phyloP scores from a whole-genome alignment of 1,139 yeast genomes.

The Hyphopichia khmerensis region DNA sequence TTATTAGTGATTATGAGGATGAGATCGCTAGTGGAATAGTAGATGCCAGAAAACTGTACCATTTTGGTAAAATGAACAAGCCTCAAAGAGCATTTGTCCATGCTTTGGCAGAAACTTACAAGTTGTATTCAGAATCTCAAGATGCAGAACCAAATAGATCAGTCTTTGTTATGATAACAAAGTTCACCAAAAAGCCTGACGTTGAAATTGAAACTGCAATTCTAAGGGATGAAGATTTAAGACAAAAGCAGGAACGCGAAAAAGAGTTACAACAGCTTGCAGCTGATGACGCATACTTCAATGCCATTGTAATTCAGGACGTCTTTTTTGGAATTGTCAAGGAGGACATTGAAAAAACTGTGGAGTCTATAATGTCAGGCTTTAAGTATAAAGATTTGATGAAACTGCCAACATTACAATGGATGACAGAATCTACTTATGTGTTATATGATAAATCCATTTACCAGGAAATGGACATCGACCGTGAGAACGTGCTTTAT shows the following conservation, averaged over 20 bases:
- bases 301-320: conserved; percentile 56
- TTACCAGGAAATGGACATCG: conserved; percentile 21
- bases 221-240: conserved; percentile 29
- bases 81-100: conserved; percentile 74
- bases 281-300: conserved; percentile 30
- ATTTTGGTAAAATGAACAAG: conserved; percentile 71
- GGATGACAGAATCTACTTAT: conserved; percentile 44
- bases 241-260: conserved; percentile 21
- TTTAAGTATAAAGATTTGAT: conserved; percentile 10
- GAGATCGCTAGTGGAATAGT: conserved; percentile 16
- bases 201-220: conserved; percentile 27
- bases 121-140: conserved; percentile 68
- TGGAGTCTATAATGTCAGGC: conserved; percentile 21
- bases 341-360: conserved; percentile 39
- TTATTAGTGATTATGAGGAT: conserved; percentile 37
- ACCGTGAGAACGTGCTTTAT: conserved; percentile 33
- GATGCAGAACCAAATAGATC: conserved; percentile 80
- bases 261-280: conserved; percentile 20
- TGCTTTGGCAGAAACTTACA: conserved; percentile 59
- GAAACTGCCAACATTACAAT: conserved; percentile 24
- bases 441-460: conserved; percentile 35
- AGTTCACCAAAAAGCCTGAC: conserved; percentile 30
- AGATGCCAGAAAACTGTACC: conserved; percentile 32
- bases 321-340: conserved; percentile 53
- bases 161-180: conserved; percentile 56